These are phyloP conservation scores for Castanopsis chinensis DNA, from an alignment of 306 rosid genomes.

Conservation along the genomic window DNA sequence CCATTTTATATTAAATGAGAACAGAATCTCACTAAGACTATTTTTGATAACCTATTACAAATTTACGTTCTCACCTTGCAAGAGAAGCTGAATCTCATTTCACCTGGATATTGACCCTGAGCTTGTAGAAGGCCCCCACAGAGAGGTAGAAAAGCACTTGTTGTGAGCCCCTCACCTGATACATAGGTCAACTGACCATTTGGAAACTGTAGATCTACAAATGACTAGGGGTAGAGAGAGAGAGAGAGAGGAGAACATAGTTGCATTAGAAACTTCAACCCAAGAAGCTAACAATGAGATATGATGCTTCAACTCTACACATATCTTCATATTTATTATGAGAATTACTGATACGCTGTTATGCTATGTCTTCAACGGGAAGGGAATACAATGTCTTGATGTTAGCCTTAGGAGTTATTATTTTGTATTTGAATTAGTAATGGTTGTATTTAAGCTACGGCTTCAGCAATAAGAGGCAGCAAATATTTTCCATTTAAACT, in stretches of 20 bases:
- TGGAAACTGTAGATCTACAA: slow-evolving; percentile 97
- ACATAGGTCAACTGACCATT: slow-evolving; percentile 92
- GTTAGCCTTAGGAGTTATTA: too few species aligned
- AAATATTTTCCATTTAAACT: too few species aligned
- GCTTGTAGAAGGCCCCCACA: slow-evolving; percentile 98
- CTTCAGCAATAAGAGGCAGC: too few species aligned
- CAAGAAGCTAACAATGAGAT: slow-evolving; percentile 6
- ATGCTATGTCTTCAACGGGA: too few species aligned
- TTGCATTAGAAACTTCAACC: slow-evolving; percentile 9
- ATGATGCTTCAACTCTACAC: background rate
- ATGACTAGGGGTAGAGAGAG: slow-evolving; percentile 54
- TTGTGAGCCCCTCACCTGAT: slow-evolving; percentile 89
- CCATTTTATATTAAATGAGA: background rate
- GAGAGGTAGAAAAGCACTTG: slow-evolving; percentile 83
- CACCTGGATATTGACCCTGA: slow-evolving; percentile 99
- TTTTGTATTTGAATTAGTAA: too few species aligned
- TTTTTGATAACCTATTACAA: background rate
- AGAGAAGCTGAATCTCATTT: slow-evolving; percentile 95
- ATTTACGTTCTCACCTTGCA: slow-evolving; percentile 69
- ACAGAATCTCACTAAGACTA: background rate
- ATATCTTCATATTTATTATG: background rate
- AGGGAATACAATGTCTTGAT: too few species aligned
- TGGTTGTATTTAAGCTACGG: too few species aligned
- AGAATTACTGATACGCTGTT: background rate
- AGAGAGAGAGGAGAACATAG: background rate